These are phyloP conservation scores for Malassezia yamatoensis DNA, from an alignment of 1,284 basidiomycete species.

Conservation along the genomic window DNA sequence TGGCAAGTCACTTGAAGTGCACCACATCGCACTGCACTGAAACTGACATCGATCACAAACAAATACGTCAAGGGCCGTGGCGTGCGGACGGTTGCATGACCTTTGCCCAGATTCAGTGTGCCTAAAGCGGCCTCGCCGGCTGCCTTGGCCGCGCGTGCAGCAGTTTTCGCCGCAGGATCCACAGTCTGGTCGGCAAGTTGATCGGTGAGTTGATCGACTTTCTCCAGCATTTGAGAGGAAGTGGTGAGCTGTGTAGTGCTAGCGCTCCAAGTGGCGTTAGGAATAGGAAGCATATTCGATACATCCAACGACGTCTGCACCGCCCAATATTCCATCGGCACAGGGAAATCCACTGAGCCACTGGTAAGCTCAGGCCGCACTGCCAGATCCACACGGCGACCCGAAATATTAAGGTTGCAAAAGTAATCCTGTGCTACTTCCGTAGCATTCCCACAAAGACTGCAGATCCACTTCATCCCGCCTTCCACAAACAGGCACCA, in stretches of 20 bases:
- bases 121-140: slow-evolving; percentile 39
- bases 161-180: slow-evolving; percentile 30
- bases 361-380: slow-evolving; percentile 76
- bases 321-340: slow-evolving; percentile 79
- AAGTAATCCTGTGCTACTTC: slow-evolving; percentile 66
- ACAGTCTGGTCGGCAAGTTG: not conserved
- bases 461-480: slow-evolving; percentile 82
- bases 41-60: slow-evolving; percentile 81
- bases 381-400: slow-evolving; percentile 70
- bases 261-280: slow-evolving; percentile 18
- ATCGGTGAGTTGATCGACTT: slow-evolving; percentile 8
- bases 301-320: slow-evolving; percentile 43
- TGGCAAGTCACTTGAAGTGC: slow-evolving; percentile 64
- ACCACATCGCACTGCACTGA: slow-evolving; percentile 62
- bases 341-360: slow-evolving; percentile 84
- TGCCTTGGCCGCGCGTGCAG: slow-evolving; percentile 40
- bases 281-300: slow-evolving; percentile 24
- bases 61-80: slow-evolving; percentile 61
- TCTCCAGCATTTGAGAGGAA: slow-evolving; percentile 31
- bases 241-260: slow-evolving; percentile 34
- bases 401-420: slow-evolving; percentile 68
- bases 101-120: slow-evolving; percentile 34
- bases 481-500: slow-evolving; percentile 82
- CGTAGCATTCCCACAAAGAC: slow-evolving; percentile 73
- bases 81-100: slow-evolving; percentile 39